Base-by-base conservation (phyloP, 805 yeast genomes). In the Hanseniaspora taiwanica region DNA sequence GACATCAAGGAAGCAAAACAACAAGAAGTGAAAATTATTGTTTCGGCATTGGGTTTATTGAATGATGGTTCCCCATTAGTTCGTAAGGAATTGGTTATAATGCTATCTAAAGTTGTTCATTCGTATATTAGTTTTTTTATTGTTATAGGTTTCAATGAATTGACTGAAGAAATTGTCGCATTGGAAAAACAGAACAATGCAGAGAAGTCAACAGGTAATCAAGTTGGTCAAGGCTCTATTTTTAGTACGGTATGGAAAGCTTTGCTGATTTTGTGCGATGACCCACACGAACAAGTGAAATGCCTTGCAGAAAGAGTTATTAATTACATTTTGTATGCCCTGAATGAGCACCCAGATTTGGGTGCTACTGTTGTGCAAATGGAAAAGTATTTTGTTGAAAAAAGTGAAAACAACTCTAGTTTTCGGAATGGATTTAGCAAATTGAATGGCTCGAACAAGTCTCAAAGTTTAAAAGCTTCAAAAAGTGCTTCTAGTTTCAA, bases 31-130 rank as follows among this genome's bases (percentile, higher is more conserved):
- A 72, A 71, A 40, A 63, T 86, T 27, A 83, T 93, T 1, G 71
- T 76, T 44, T 73, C 78, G 0, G 73, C 85, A 0, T 56, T 87
- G 23, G 66, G 74, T 12, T 60, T 83, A 23, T 69, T 85, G 2
- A 79, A 81, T 36, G 97, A 91, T 60, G 97, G 94, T 0, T 82
- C 95, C 0, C 76, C 94, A 0, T 62, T 89, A 48, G 96, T 91
- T 1, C 64, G 98, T 42, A 76, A 85, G 46, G 97, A 91, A 55
- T 72, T 84, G 8, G 74, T 82, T 6, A 76, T 78, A 20, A 82
- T 82, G 51, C 71, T 86, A 40, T 81, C 91, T 29, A 72, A 77
- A 36, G 76, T 84, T 54, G 81, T 86, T 10, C 60, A 71, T 42
- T 76, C 76, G 33, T 80, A 86, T 57, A 62, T 71, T 19, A 73